Evolutionary conservation across 2,329 filamentous ascomycete genomes (phyloP).

Genomic region (Tolypocladium ovalisporum): DNA sequence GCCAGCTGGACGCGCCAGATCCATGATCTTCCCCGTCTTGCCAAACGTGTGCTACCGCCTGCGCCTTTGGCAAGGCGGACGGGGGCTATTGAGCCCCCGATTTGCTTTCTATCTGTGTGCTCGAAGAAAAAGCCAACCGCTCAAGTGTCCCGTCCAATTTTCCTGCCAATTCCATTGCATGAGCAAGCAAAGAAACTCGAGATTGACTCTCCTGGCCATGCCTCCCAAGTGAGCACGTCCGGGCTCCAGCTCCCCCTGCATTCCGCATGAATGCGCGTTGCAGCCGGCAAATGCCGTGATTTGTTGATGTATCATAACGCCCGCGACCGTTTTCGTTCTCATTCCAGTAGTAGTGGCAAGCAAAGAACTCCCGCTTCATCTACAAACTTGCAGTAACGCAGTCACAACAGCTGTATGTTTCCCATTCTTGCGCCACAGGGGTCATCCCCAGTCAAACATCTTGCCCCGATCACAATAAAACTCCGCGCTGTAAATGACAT

Average conservation of each 20-base stretch:
- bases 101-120: background rate
- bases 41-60: background rate
- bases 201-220: background rate
- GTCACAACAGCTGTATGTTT: background rate
- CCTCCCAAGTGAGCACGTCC: constrained; percentile 3
- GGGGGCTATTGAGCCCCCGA: background rate
- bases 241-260: background rate
- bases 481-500: constrained; percentile 4
- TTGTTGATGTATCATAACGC: constrained; percentile 5
- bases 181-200: background rate
- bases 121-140: background rate
- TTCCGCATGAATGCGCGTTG: background rate
- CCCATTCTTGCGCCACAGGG: background rate
- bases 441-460: background rate
- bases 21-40: background rate
- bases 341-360: background rate
- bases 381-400: background rate
- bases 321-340: constrained; percentile 6
- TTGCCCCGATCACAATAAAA: constrained; percentile 1
- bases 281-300: background rate
- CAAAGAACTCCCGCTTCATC: constrained; percentile 5
- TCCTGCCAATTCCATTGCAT: background rate
- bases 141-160: background rate
- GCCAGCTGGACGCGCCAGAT: background rate
- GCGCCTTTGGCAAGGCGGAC: background rate